phyloP scores from a whole-genome alignment of 345 rosid species.

The Murraya koenigii region DNA sequence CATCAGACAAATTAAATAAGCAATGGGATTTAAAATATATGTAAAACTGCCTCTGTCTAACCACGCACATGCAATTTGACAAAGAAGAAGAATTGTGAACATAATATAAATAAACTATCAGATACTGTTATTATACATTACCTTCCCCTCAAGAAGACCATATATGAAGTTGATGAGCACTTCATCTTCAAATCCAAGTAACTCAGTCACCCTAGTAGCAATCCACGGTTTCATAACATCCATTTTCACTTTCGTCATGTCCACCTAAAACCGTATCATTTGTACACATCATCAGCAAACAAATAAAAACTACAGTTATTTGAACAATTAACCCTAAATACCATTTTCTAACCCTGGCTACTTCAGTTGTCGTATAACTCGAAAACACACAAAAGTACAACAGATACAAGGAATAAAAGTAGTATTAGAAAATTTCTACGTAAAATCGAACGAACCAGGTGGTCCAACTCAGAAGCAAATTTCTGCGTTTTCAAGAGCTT shows the following conservation, averaged over 20 bases:
- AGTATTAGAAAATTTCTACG: not conserved
- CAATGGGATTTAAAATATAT: not conserved
- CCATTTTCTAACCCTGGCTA: not conserved
- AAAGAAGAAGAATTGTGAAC: not conserved
- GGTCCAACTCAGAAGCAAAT: conserved; percentile 81
- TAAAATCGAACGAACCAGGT: conserved; percentile 57
- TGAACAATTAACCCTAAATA: not conserved
- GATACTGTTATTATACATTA: conserved; percentile 16
- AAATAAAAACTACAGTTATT: not conserved
- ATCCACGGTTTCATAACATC: conserved; percentile 96
- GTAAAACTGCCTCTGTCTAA: not conserved
- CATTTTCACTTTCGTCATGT: conserved; percentile 87
- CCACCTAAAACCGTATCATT: conserved; percentile 50
- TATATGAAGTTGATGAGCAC: conserved; percentile 94
- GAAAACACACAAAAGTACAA: not conserved
- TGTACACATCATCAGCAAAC: not conserved
- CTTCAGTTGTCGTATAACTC: not conserved
- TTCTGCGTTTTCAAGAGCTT: conserved; percentile 91
- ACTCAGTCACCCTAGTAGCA: conserved; percentile 86
- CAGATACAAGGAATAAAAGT: not conserved
- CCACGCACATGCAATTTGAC: not conserved
- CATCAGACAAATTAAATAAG: not conserved
- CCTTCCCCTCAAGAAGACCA: conserved; percentile 94
- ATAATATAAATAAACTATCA: not conserved
- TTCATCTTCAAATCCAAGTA: conserved; percentile 97